A percentile compares a stretch with the other conserved stretches of the same genome.
These are phyloP conservation scores for Starmerella apicola DNA, from an alignment of 805 yeast species.

Conservation along the genomic window DNA sequence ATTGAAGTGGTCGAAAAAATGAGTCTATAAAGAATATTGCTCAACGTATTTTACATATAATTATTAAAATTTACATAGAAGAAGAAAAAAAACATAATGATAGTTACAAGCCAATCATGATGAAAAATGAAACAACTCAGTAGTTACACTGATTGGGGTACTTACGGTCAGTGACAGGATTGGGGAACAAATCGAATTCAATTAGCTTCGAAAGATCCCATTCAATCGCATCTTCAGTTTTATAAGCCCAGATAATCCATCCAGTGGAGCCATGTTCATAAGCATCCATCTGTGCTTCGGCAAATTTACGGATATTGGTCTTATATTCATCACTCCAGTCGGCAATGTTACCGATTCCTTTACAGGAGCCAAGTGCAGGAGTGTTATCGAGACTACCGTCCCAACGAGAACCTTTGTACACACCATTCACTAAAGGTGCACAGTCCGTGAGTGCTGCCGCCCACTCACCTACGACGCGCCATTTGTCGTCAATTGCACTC, in stretches of 20 bases:
- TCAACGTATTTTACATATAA: too few relatives aligned
- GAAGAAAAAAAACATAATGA: too few relatives aligned
- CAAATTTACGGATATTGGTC: slow-evolving; percentile 47
- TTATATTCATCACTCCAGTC: slow-evolving; percentile 49
- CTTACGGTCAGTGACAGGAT: slow-evolving; percentile 57
- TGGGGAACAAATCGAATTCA: slow-evolving; percentile 57
- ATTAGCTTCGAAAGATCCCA: slow-evolving; percentile 69
- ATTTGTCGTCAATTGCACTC: slow-evolving; percentile 43
- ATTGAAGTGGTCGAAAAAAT: too few relatives aligned
- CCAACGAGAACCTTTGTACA: slow-evolving; percentile 67
- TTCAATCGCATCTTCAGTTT: slow-evolving; percentile 69
- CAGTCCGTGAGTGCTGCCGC: slow-evolving; percentile 88
- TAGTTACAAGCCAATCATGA: neutral
- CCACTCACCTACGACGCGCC: slow-evolving; percentile 81
- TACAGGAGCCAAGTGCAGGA: slow-evolving; percentile 51
- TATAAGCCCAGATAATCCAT: slow-evolving; percentile 92
- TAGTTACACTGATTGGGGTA: slow-evolving; percentile 55
- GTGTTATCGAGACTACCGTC: slow-evolving; percentile 46
- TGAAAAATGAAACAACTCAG: neutral
- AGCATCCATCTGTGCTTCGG: slow-evolving; percentile 89
- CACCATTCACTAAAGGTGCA: slow-evolving; percentile 80
- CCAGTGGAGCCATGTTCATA: slow-evolving; percentile 51
- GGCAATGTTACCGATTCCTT: slow-evolving; percentile 32
- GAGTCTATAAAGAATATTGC: too few relatives aligned
- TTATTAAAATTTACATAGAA: too few relatives aligned